Percentiles rank a stretch among this genome's conserved stretches.
Evolutionary conservation across 768 basidiomycete genomes (phyloP).

Genomic region (Rhodotorula toruloides): DNA sequence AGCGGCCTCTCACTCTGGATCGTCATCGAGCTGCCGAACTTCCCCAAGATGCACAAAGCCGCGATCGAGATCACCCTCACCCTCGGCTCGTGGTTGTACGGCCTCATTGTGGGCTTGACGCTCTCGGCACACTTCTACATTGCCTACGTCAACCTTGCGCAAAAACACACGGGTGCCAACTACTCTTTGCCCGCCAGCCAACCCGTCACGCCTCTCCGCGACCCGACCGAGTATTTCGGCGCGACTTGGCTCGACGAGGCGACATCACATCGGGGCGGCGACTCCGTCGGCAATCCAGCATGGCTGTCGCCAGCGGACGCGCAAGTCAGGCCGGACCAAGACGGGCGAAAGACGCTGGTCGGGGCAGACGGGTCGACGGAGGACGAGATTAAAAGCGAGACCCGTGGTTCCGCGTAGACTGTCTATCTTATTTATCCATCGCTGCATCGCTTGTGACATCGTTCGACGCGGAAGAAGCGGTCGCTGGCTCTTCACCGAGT

Average conservation of each 20-base stretch:
- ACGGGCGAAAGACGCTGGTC: not conserved
- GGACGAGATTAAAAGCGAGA: too few species aligned
- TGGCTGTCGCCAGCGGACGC: constrained; percentile 2
- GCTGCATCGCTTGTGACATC: too few species aligned
- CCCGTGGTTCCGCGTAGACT: too few species aligned
- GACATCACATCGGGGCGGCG: not conserved
- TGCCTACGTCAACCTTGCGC: not conserved
- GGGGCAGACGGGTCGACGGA: too few species aligned
- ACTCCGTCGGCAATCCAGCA: not conserved
- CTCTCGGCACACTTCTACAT: constrained; percentile 8
- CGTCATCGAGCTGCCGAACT: not conserved
- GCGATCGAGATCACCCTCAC: not conserved
- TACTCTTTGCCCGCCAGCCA: too few species aligned
- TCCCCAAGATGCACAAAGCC: not conserved
- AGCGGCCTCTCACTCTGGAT: not conserved
- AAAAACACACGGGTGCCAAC: too few species aligned
- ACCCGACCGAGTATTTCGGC: too few species aligned
- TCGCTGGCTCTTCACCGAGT: too few species aligned
- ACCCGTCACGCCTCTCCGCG: too few species aligned
- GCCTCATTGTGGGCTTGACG: not conserved
- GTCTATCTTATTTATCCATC: too few species aligned
- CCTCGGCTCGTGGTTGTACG: not conserved
- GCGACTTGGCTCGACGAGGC: not conserved
- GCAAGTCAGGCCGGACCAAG: too few species aligned
- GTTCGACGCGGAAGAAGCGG: too few species aligned